Conservation (phyloP, 306 rosid genomes). For the Sindora glabra region DNA sequence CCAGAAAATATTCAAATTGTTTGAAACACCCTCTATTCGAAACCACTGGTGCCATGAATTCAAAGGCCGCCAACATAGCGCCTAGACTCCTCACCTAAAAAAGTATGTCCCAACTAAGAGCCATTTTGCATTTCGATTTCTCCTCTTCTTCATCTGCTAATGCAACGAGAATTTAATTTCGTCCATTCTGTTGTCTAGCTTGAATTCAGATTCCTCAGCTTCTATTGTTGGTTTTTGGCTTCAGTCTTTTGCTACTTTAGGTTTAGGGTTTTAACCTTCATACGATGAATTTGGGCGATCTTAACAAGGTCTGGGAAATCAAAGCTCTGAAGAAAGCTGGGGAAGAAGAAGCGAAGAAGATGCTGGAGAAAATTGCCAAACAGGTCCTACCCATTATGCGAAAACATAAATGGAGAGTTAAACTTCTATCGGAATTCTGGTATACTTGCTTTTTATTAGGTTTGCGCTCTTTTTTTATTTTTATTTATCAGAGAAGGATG, state of each 20-base stretch:
- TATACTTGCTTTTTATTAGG: constrained; percentile 16
- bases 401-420: constrained; percentile 84
- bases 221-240: no score
- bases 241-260: neutral
- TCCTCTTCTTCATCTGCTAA: no score
- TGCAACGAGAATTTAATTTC: no score
- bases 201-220: neutral
- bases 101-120: no score
- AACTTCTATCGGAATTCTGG: constrained; percentile 83
- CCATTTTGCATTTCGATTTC: no score
- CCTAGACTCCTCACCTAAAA: no score
- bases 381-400: constrained; percentile 96
- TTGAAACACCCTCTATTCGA: no score
- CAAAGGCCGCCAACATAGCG: no score
- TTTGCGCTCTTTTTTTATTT: neutral
- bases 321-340: constrained; percentile 63
- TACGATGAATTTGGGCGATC: constrained; percentile 58
- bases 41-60: no score
- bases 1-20: no score
- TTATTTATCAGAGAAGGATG: no score
- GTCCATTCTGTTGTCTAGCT: no score
- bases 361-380: constrained; percentile 72
- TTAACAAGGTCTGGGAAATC: constrained; percentile 83
- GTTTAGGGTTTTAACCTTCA: neutral
- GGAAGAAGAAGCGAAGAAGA: constrained; percentile 59